Base-by-base conservation (phyloP, 805 yeast species). In the Starmera amethionina region DNA sequence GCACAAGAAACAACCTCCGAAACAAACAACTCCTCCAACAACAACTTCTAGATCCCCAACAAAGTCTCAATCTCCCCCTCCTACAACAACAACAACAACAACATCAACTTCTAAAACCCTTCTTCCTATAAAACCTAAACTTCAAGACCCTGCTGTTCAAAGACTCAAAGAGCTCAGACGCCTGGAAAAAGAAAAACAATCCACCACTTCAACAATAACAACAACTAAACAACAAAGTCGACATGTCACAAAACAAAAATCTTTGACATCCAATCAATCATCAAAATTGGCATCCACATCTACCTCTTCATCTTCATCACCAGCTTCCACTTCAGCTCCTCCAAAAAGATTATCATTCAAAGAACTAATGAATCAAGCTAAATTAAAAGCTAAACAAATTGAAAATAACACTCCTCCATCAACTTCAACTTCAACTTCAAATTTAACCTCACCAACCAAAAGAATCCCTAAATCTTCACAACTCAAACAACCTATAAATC, bases 111-210 rank as follows among this genome's bases (percentile, higher is more conserved):
- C 25, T 22, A 22, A 22, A 22, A 5, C 25, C 25, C 25, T 22
- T 22, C 25, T 22, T 22, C 25, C 25, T 22, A 22, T 7, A 4
- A n/a, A n/a, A n/a, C 30, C 43, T 2, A 48, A 67, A 39, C 55
- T 60, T 18, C 65, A 70, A 5, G 90, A 82, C 52, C 87, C 89
- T 0, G 86, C 86, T 4, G 85, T 82, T 8, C 76, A 75, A 31
- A 59, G 82, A 42, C 60, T 82, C 32, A 82, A 82, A 47, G 88
- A 80, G 42, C 75, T 79, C 3, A 64, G 90, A 52, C 64, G 75
- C 44, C 59, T 65, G 34, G 87, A 82, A 46, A 65, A 61, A 32
- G 73, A 73, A 31, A 63, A 40, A 65, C 64, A 37, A 64, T 22
- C 65, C 13, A 36, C 37, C 5, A 10, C 35, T 11, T 19, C 37